These are phyloP conservation scores for Microglena sp. DNA, from an alignment of 139 green algal genomes.

Conservation along the genomic window DNA sequence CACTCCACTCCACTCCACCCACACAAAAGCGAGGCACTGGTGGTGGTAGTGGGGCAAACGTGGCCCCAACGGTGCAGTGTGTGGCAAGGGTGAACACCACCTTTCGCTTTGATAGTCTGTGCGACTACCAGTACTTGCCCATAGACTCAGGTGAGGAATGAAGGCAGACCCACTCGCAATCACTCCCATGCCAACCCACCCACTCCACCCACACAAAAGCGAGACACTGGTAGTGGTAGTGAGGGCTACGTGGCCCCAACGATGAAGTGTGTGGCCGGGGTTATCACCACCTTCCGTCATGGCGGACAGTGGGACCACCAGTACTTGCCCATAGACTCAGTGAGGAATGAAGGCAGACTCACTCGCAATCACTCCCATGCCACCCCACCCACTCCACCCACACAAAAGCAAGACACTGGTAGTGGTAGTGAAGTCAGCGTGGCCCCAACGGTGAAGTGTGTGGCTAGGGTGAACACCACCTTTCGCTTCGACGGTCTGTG, in stretches of 20 bases:
- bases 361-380: too few species aligned
- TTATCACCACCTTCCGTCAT: slow-evolving; percentile 19
- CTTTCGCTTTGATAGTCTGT: slow-evolving; percentile 31
- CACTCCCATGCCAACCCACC: too few species aligned
- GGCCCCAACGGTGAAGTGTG: background rate
- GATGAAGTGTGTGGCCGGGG: background rate
- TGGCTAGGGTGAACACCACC: slow-evolving; percentile 2
- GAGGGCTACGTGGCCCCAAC: background rate
- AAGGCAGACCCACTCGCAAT: too few species aligned
- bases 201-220: too few species aligned
- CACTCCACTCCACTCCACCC: too few species aligned
- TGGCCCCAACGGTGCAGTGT: background rate
- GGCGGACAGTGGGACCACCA: slow-evolving; percentile 33
- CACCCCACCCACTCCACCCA: too few species aligned
- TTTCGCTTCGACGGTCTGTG: slow-evolving; percentile 34
- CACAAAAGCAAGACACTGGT: too few species aligned
- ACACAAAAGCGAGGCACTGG: background rate
- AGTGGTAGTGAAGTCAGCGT: background rate
- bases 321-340: slow-evolving; percentile 26
- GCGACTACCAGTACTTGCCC: slow-evolving; percentile 35
- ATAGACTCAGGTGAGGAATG: too few species aligned
- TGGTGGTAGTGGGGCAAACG: too few species aligned
- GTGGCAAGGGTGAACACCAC: slow-evolving; percentile 4
- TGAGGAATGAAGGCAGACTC: too few species aligned
- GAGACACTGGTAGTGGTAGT: too few species aligned